Evolutionary conservation across 257 asterid species (phyloP), one percentile per base, ranked within the genome.

Genomic region (Schizonepeta tenuifolia): DNA sequence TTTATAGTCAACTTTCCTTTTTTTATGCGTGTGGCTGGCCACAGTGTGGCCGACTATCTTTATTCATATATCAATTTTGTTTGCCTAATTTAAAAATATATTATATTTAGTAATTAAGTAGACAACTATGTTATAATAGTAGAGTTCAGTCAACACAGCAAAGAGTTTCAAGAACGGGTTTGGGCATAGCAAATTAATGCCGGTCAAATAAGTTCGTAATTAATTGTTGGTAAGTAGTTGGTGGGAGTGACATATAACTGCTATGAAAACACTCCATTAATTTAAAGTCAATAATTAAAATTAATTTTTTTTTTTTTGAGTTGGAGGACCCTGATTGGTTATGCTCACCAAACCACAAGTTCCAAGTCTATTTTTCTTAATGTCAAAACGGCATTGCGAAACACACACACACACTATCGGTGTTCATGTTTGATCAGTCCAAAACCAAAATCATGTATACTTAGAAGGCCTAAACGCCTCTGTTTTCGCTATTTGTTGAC

Each of bases 151-250:
- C 10, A 8, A 36, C 41, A 7, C 41, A 7, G 9, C 41, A 36
- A 7, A 7, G 9, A 9, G 6, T 36, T 36, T 36, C 2, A 36
- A 36, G 1, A 36, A 36, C 8, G 8, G 8, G 41, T 28, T n/a
- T 24, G 26, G 26, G 56, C 59, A 44, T 66, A 28, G n/a, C 50
- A 67, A 50, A 40, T 31, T 11, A 55, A 55, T 54, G 15, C 0
- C 0, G n/a, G 61, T 22, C 21, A 3, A 17, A 50, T 67, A 31
- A 67, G 17, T 12, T 10, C 33, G 50, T 40, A 22, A 28, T 41
- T 51, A 51, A 18, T 67, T 55, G 72, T 50, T 67, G 73, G 43
- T 68, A 18, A 56, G 73, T 51, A 51, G 73, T 68, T 33, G 73
- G 20, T 67, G 63, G 43, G 26, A 15, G 22, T 36, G 72, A 67